Evolutionary conservation across 192 early-diverging fungal species (phyloP).

Genomic region (Entomortierella lignicola): DNA sequence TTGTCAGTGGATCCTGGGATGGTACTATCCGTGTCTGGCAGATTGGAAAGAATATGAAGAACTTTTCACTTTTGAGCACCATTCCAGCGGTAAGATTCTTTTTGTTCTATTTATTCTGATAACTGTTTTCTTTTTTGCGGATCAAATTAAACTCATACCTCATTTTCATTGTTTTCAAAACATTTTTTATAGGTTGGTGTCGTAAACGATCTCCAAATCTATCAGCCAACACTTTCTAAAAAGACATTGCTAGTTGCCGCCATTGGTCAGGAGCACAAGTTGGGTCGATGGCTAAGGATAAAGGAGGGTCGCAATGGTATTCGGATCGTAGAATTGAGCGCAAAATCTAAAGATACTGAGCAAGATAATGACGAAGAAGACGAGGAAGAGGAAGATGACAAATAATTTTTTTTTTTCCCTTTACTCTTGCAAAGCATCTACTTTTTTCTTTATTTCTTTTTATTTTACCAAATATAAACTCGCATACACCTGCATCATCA

Average conservation of each 20-base stretch:
- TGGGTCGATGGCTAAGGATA: constrained; percentile 90
- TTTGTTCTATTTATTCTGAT: too few relatives aligned
- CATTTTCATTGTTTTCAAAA: background rate
- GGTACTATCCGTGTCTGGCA: constrained; percentile 92
- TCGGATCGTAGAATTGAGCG: constrained; percentile 71
- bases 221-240: constrained; percentile 50
- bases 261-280: constrained; percentile 88
- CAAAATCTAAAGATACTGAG: constrained; percentile 33
- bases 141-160: background rate
- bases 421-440: too few relatives aligned
- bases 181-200: constrained; percentile 20
- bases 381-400: constrained; percentile 10
- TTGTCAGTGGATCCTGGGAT: constrained; percentile 91
- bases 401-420: constrained; percentile 1
- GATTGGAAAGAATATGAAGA: constrained; percentile 72
- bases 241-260: constrained; percentile 72
- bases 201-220: constrained; percentile 48
- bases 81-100: constrained; percentile 72
- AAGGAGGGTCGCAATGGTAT: constrained; percentile 83
- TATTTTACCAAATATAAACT: background rate
- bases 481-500: constrained; percentile 5
- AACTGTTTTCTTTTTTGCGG: too few relatives aligned
- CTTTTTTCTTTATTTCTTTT: background rate
- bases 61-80: constrained; percentile 66
- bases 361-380: constrained; percentile 15